Base-by-base conservation (phyloP, 129 eudicot genomes). In the Flaveria robusta region DNA sequence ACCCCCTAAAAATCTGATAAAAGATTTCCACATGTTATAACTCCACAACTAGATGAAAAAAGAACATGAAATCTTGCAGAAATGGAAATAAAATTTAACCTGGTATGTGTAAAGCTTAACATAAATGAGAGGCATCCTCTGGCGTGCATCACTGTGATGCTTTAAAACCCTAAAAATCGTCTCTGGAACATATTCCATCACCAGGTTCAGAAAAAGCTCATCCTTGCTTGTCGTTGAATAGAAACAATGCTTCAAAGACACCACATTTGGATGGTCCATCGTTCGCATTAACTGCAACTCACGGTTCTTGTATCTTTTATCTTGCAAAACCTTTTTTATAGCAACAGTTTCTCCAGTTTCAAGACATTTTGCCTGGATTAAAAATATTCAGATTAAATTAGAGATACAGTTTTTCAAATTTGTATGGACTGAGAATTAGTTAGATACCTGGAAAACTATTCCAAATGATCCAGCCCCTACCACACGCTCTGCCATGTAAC, bases 381-480 rank as follows among this genome's bases (percentile, higher is more conserved):
- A 83, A 31, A 54, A 24, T 39, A 19, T 63, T 58, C 12, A 19
- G 27, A 31, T 31, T 43, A 55, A 18, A 72, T 14, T 14, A 39
- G 22, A 55, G 6, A 69, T 64, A 46, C 0, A 74, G 64, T 1
- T 31, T 54, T 63, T 46, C 63, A 75, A 27, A 54, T 43, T 65
- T 76, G 51, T 37, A 64, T 11, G 14, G 46, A 41, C 18, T 34
- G 13, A 68, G 18, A 27, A 45, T 4, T 46, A 8, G 20, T 59
- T 19, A 78, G 9, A 24, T 79, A 88, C 97, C 97, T 91, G 94
- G 81, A 91, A 91, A 76, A 91, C 97, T 45, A 88, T 77, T 56
- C 97, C 97, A 83, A 91, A 91, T 41, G 97, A 88, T 65, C 97
- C 93, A 14, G 94, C 85, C 13, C 97, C 97, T 42, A 91, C 94